Base-by-base conservation (phyloP, 1,139 yeast species). In the Pichia inconspicua region DNA sequence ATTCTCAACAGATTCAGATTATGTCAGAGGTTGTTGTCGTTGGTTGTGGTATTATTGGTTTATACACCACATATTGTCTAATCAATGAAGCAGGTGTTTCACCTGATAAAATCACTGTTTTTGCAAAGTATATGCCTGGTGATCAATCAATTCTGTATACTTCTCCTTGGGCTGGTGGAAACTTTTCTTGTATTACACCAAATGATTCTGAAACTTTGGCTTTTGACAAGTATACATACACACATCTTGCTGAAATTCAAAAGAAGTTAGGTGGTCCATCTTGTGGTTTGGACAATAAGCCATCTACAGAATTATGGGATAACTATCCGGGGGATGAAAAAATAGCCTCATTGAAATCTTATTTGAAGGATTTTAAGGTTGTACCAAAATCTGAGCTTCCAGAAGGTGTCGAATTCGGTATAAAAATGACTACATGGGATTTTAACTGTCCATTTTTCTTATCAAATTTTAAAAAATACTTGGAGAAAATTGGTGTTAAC, bases 151-250 rank as follows among this genome's bases (percentile, higher is more conserved):
- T 76, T 52, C 70, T 75, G 46, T 85, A 80, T 61, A 81, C 94
- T 2, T 82, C 89, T 0, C 94, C 94, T 1, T 82, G 83, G 74
- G 90, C 90, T 1, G 87, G 87, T n/a, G 87, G 84, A 2, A 78
- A 79, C 63, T 80, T 82, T 59, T 78, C 85, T 3, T 77, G 83
- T 58, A 80, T 82, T 48, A 74, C 85, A 0, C 84, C 80, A 1
- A 72, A 73, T 53, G 83, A 78, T 55, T 68, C 71, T 2, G 72
- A 68, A 9, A 74, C 82, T 0, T 58, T 81, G 47, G 63, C 61
- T 12, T 78, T 69, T 55, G 89, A 83, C 58, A 73, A 72, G 56
- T 68, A 65, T 57, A 79, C 87, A 2, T 83, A 79, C 61, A 60
- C 67, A 31, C 71, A 77, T 56, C 64, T 83, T 41, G 61, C 55